Base-by-base conservation (phyloP, 768 basidiomycete genomes). In the Postia placenta region DNA sequence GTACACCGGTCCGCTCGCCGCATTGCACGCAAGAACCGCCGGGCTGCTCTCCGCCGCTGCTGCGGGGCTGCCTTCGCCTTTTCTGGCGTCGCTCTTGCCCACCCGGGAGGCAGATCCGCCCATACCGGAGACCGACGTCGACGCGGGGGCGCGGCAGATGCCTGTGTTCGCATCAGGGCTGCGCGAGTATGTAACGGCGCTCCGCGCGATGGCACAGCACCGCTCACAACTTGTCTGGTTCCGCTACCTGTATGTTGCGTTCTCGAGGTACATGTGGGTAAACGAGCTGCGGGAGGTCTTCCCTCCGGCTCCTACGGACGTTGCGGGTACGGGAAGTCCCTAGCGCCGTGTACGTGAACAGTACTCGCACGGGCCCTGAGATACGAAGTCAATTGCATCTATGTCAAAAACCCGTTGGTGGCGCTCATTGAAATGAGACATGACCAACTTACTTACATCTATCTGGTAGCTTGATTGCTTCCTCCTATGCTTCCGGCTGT, bases 201-300 rank as follows among this genome's bases (percentile, higher is more conserved):
- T 87, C 11, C 59, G 67, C 23, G 91, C 92, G 5, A 92, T 93
- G 83, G 65, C 67, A 52, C 67, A 74, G 49, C 93, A 96, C 56
- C 53, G 67, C 47, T 82, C 81, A 51, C 93, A 96, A 70, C 67
- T 91, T 50, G 79, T 81, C 37, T 94, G 92, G 92, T 95, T 92
- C 70, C 78, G 93, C 36, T 91, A 86, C 79, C 67, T 93, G 48
- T 88, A 92, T 60, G 72, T 94, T 33, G 54, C 67, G 19, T 88
- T 85, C 60, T 92, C 89, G 15, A 75, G 85, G 49, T 92, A 93
- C 61, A 87, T 95, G 89, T 95, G 93, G 92, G 79, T 88, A 23
- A 93, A 93, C 54, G 84, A 88, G 54, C 90, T 89, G 79, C 70
- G 73, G 2, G 76, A 82, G 61, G 58, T 87, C 39, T 47, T 55